Conservation (phyloP, 768 basidiomycete genomes). For the Termitomyces bulborhizus region DNA sequence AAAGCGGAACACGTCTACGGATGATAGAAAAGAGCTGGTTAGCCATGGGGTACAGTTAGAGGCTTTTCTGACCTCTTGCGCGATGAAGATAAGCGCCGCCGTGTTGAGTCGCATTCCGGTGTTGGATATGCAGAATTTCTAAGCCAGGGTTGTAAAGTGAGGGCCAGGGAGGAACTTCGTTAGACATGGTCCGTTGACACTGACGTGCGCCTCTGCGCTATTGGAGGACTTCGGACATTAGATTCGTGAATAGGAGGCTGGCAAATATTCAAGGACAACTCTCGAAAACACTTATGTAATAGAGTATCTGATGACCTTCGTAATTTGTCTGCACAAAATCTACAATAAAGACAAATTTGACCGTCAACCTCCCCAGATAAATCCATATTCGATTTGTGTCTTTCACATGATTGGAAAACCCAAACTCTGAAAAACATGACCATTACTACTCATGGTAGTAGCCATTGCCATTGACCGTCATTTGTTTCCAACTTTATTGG, state of each 20-base stretch:
- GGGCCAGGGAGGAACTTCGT: constrained; percentile 31
- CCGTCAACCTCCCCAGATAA: too few relatives aligned
- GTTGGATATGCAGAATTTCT: constrained; percentile 40
- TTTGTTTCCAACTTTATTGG: background rate
- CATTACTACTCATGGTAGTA: too few relatives aligned
- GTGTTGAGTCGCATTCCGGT: constrained; percentile 31
- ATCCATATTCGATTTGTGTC: too few relatives aligned
- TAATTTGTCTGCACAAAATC: too few relatives aligned
- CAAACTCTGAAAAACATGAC: too few relatives aligned
- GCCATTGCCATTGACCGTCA: background rate
- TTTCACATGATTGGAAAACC: too few relatives aligned
- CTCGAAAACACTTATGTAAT: background rate
- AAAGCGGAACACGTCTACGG: constrained; percentile 44
- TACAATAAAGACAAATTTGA: too few relatives aligned
- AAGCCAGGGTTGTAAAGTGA: constrained; percentile 44
- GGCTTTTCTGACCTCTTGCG: constrained; percentile 26
- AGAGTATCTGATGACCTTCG: too few relatives aligned
- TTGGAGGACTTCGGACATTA: constrained; percentile 1
- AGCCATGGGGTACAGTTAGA: background rate
- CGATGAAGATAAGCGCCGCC: constrained; percentile 37
- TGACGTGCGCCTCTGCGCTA: background rate
- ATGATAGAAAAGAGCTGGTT: background rate
- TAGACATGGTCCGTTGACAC: constrained; percentile 2
- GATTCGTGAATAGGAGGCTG: background rate
- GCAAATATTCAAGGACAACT: background rate